A percentile compares a stretch with the other conserved stretches of the same genome.
Evolutionary conservation across 2,329 filamentous ascomycete species (phyloP).

Genomic region (Mollisiaceae sp.): DNA sequence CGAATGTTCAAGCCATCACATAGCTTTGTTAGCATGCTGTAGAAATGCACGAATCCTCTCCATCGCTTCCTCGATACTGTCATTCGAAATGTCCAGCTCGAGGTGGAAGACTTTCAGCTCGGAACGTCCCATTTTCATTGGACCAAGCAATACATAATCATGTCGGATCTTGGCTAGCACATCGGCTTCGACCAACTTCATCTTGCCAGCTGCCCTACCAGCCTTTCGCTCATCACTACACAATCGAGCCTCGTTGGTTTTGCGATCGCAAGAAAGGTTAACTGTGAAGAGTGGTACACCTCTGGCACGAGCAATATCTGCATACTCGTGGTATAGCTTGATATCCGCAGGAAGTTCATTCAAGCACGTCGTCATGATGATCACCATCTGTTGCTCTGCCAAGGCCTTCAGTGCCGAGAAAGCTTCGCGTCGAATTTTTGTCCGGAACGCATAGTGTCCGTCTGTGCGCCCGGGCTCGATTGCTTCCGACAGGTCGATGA

Average conservation of each 20-base stretch:
- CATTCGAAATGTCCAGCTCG: background rate
- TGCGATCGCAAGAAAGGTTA: background rate
- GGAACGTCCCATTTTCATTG: background rate
- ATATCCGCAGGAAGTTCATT: background rate
- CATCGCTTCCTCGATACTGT: background rate
- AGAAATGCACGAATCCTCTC: background rate
- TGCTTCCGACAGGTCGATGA: background rate
- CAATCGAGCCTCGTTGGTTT: background rate
- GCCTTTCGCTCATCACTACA: background rate
- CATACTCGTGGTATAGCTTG: background rate
- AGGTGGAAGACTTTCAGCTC: background rate
- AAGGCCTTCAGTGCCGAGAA: background rate
- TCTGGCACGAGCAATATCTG: background rate
- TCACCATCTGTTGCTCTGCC: background rate
- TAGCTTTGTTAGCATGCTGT: background rate
- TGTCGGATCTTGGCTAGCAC: background rate
- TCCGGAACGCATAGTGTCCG: background rate
- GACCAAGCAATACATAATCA: background rate
- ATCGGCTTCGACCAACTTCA: background rate
- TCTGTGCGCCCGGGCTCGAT: background rate
- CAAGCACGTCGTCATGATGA: background rate
- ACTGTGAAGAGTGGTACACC: background rate
- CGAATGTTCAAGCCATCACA: too few relatives aligned
- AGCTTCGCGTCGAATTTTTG: background rate
- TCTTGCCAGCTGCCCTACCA: background rate